Percentiles rank a stretch among this genome's conserved stretches.
Evolutionary conservation across 2,329 filamentous ascomycete species (phyloP).

Genomic region (Zopfia rhizophila): DNA sequence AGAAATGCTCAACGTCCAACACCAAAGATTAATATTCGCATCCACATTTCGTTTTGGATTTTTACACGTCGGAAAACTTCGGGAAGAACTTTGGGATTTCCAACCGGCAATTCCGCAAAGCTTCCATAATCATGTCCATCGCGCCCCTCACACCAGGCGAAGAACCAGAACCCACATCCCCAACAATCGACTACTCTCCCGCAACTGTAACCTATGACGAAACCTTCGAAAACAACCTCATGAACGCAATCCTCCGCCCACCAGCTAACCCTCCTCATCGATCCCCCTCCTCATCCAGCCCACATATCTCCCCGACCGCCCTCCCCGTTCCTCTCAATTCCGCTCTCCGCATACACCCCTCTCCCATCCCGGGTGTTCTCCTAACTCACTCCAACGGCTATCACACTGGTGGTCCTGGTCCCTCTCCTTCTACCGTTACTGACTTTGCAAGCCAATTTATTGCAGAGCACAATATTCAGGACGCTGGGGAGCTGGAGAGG

Average conservation of each 20-base stretch:
- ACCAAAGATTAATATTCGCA: too few species aligned
- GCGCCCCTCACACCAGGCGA: slow-evolving; percentile 46
- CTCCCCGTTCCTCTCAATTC: slow-evolving; percentile 58
- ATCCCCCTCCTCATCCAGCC: slow-evolving; percentile 38
- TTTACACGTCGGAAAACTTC: slow-evolving; percentile 1
- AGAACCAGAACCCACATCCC: slow-evolving; percentile 38
- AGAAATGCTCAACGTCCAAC: too few species aligned
- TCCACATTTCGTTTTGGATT: too few species aligned
- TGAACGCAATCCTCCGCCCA: slow-evolving; percentile 51
- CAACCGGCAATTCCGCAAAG: slow-evolving; percentile 29
- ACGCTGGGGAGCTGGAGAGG: slow-evolving; percentile 46
- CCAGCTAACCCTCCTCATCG: slow-evolving; percentile 33
- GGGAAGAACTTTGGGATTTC: background rate
- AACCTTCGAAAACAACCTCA: slow-evolving; percentile 57
- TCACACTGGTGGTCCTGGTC: slow-evolving; percentile 59
- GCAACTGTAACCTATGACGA: slow-evolving; percentile 56
- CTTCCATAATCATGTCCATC: slow-evolving; percentile 36
- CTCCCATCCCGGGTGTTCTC: slow-evolving; percentile 55
- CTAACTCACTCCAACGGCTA: slow-evolving; percentile 60
- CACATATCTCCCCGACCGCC: slow-evolving; percentile 40
- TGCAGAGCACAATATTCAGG: slow-evolving; percentile 45
- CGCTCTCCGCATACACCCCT: slow-evolving; percentile 54
- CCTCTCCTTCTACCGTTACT: slow-evolving; percentile 44
- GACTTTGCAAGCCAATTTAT: slow-evolving; percentile 55
- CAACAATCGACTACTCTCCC: slow-evolving; percentile 54